phyloP scores from a whole-genome alignment of 202 grass and related monocot species.

The Eragrostis tef region DNA sequence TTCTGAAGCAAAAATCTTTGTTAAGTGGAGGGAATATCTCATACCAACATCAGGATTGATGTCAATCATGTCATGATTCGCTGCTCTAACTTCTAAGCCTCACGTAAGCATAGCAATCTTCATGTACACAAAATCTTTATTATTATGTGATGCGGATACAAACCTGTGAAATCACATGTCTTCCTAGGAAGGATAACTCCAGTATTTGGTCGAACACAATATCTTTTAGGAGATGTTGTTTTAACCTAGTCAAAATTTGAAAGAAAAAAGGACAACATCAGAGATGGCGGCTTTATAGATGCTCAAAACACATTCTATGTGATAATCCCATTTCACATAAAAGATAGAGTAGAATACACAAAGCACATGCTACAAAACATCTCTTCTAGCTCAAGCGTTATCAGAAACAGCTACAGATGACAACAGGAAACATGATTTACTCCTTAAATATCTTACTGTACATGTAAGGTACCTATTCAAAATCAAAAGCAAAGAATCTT shows the following conservation, averaged over 20 bases:
- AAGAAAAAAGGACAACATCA: constrained; percentile 24
- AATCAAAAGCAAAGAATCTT: background rate
- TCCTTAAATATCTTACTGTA: constrained; percentile 15
- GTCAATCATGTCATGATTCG: background rate
- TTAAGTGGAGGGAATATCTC: background rate
- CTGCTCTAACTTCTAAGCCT: background rate
- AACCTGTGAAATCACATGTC: constrained; percentile 92
- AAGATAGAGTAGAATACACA: background rate
- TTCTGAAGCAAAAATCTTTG: background rate
- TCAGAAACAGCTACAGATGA: constrained; percentile 24
- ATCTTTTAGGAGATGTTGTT: constrained; percentile 98
- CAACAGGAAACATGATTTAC: constrained; percentile 24
- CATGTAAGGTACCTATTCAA: background rate
- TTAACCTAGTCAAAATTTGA: constrained; percentile 68
- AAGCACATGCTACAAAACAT: constrained; percentile 6
- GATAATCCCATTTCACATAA: background rate
- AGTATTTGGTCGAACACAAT: constrained; percentile 94
- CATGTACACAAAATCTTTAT: background rate
- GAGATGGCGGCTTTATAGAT: background rate
- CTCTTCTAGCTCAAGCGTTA: background rate
- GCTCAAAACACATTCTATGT: constrained; percentile 5
- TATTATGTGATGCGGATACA: constrained; percentile 19
- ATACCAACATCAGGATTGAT: constrained; percentile 25
- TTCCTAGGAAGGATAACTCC: constrained; percentile 82
- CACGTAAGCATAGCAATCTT: constrained; percentile 28